Evolutionary conservation across 352 stramenopile species (phyloP), one percentile per base, ranked within the genome.

Genomic region (Nannochloropsis limnetica): DNA sequence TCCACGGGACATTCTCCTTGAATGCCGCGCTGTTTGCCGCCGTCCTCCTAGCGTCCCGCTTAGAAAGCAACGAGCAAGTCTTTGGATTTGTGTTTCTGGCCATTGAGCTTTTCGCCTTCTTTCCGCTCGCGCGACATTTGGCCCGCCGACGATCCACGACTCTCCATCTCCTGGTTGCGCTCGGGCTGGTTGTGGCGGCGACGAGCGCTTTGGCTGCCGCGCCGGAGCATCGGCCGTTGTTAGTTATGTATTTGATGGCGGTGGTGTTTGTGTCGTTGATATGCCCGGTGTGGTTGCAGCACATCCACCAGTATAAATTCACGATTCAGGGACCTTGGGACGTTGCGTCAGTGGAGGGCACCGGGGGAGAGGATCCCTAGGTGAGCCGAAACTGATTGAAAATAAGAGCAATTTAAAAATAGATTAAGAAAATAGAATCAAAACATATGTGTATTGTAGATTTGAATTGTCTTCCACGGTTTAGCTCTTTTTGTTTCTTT

Each of bases 21-120:
- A 97, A 96, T 86, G 93, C 93, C 0, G 93, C 92, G 14, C 94
- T 96, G 82, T 95, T 96, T 82, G 95, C 91, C 32, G 91, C 93
- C 4, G 92, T 97, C 79, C 88, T 97, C 74, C 89, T 96, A 5
- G 92, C 91, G 44, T 97, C 93, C 68, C 89, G 93, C 2, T 85
- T 97, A 32, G 89, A 93, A 83, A 94, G 90, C 45, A 95, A 95
- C 84, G 91, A 95, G 86, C 90, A 94, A 83, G 92, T 95, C 79
- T 95, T 95, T 74, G 92, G 88, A n/a, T 93, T 96, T 83, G 89
- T 96, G 43, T 83, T 96, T 17, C 88, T 96, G 74, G 91, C 93
- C 9, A 94, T 96, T 37, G 91, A 96, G 84, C 87, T 95, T 43
- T 96, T 97, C 83, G 91, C 90, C 14, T 87, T 96, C 81, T 94